Evolutionary conservation across 345 rosid genomes (phyloP), one percentile per base, ranked within the genome.

Genomic region (Laguncularia racemosa): DNA sequence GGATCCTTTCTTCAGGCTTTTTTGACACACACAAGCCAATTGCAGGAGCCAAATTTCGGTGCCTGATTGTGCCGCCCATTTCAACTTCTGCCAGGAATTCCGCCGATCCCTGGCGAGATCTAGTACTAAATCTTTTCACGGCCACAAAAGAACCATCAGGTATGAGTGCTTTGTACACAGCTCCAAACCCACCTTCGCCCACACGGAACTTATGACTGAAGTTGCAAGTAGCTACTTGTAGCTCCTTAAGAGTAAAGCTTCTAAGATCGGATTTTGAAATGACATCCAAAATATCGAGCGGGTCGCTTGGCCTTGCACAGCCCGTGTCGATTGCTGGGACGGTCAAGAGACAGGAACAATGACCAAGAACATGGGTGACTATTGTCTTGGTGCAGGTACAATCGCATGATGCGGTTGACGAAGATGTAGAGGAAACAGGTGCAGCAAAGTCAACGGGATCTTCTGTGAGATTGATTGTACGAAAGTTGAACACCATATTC

Each of bases 111-210:
- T 1, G 13, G 1, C 14, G 14, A 14, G 13, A 16, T 13, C 2
- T 15, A 12, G 17, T 33, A 10, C 15, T 19, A 44, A 12, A 10
- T 33, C 62, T 0, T 57, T 64, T 64, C 46, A 64, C 16, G 4
- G 68, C 68, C 20, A 0, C 62, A n/a, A 28, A 40, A 16, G 53
- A 50, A 12, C 57, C 68, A 56, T 56, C 33, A 43, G 49, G 44
- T 17, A 64, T n/a, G 13, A 12, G 33, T 17, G 50, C 51, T 46
- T 3, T 16, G 53, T 50, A 64, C 17, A 56, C 56, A 0, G 2
- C 0, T n/a, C 68, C 56, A 17, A 49, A 64, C 40, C 68, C 62
- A 12, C 57, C 63, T 28, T 19, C 14, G 13, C 62, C 68, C 40
- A 50, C 1, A 6, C 57, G n/a, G 15, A 50, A 17, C 13, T 0